Evolutionary conservation across 2,329 filamentous ascomycete species (phyloP).

Genomic region (Ustilaginoidea virens): DNA sequence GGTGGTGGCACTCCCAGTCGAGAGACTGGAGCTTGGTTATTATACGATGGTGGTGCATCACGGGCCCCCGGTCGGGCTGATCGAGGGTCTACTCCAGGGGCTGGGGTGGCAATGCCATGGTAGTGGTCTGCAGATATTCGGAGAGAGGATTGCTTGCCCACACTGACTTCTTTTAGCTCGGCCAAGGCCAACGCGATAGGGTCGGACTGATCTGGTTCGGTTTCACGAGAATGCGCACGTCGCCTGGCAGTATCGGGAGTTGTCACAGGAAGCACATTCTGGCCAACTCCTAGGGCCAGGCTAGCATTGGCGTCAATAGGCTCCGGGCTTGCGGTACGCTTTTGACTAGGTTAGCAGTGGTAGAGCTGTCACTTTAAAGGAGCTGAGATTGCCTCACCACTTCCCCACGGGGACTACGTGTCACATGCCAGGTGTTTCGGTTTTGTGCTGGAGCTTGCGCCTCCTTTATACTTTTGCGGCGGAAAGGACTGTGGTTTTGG

Average conservation of each 20-base stretch:
- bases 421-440: slow-evolving; percentile 45
- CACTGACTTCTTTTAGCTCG: slow-evolving; percentile 69
- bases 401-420: slow-evolving; percentile 9
- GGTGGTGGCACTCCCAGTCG: slow-evolving; percentile 78
- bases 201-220: slow-evolving; percentile 49
- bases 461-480: slow-evolving; percentile 79
- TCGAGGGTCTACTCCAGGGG: slow-evolving; percentile 31
- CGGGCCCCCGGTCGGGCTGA: slow-evolving; percentile 26
- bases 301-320: slow-evolving; percentile 84
- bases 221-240: slow-evolving; percentile 14
- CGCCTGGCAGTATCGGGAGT: slow-evolving; percentile 48
- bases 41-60: slow-evolving; percentile 63
- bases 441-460: slow-evolving; percentile 24
- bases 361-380: background rate
- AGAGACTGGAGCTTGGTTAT: slow-evolving; percentile 47
- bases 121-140: slow-evolving; percentile 94
- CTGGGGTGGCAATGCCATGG: slow-evolving; percentile 80
- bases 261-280: slow-evolving; percentile 89
- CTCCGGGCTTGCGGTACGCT: slow-evolving; percentile 52
- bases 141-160: slow-evolving; percentile 61
- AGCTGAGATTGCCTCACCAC: slow-evolving; percentile 1
- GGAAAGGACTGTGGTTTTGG: slow-evolving; percentile 82
- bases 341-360: slow-evolving; percentile 11
- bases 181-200: slow-evolving; percentile 87
- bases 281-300: slow-evolving; percentile 84